These are phyloP conservation scores for Bidens hawaiensis DNA, from an alignment of 140 eudicot species.

Conservation along the genomic window DNA sequence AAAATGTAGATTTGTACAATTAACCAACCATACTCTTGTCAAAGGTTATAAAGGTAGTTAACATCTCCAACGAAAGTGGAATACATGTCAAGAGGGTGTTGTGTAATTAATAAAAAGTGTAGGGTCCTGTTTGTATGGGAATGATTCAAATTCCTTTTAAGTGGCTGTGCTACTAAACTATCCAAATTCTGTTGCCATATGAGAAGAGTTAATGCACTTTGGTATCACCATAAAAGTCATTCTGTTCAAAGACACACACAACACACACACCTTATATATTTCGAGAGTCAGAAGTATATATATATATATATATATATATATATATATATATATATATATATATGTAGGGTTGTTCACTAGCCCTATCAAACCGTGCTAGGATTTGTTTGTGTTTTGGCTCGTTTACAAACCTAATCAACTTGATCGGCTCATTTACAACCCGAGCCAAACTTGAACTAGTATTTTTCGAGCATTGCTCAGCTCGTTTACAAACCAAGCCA, in stretches of 20 bases:
- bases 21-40: no score
- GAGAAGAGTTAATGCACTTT: slow-evolving; percentile 36
- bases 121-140: slow-evolving; percentile 12
- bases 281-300: background rate
- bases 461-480: no score
- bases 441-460: no score
- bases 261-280: no score
- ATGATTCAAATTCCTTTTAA: slow-evolving; percentile 12
- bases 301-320: background rate
- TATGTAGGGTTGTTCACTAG: no score
- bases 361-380: no score
- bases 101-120: background rate
- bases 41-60: background rate
- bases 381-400: no score
- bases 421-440: no score
- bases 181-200: slow-evolving; percentile 17
- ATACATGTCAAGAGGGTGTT: background rate
- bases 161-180: slow-evolving; percentile 12
- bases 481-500: no score
- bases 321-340: no score
- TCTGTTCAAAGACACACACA: slow-evolving; percentile 15
- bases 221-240: slow-evolving; percentile 30
- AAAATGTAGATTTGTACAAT: no score
- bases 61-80: background rate
- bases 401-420: no score